phyloP scores from a whole-genome alignment of 2,329 filamentous ascomycete species.

The Fusarium avenaceum region DNA sequence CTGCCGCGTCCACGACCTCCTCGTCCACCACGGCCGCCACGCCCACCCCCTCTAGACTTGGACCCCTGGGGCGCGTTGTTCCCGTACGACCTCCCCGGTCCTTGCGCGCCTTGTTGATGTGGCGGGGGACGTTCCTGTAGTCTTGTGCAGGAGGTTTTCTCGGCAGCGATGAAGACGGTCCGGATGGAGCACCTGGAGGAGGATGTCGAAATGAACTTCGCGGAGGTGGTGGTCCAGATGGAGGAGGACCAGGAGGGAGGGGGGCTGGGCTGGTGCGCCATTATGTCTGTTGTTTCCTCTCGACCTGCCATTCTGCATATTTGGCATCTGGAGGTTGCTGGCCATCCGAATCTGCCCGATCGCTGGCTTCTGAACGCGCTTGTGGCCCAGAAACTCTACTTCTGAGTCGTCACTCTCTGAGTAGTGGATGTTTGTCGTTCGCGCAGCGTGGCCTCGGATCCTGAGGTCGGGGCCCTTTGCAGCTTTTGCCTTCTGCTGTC shows the following conservation, averaged over 20 bases:
- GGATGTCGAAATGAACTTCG: constrained; percentile 42
- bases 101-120: constrained; percentile 33
- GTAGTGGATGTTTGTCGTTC: constrained; percentile 58
- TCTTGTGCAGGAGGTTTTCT: constrained; percentile 50
- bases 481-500: constrained; percentile 43
- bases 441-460: constrained; percentile 53
- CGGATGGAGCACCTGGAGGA: constrained; percentile 43
- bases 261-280: constrained; percentile 51
- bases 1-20: constrained; percentile 50
- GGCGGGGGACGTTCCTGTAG: constrained; percentile 52
- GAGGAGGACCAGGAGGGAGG: constrained; percentile 57
- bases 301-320: constrained; percentile 27
- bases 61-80: constrained; percentile 38
- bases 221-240: constrained; percentile 47
- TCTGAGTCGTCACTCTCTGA: constrained; percentile 64
- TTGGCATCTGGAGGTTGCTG: constrained; percentile 58
- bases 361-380: constrained; percentile 50
- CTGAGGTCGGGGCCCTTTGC: constrained; percentile 50
- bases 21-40: constrained; percentile 48
- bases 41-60: constrained; percentile 39
- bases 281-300: constrained; percentile 38
- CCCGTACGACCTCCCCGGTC: constrained; percentile 24
- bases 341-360: constrained; percentile 57
- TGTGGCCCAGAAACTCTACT: constrained; percentile 58
- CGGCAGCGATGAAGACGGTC: constrained; percentile 46